phyloP scores from a whole-genome alignment of 306 rosid genomes.

The Cucurbita ficifolia region DNA sequence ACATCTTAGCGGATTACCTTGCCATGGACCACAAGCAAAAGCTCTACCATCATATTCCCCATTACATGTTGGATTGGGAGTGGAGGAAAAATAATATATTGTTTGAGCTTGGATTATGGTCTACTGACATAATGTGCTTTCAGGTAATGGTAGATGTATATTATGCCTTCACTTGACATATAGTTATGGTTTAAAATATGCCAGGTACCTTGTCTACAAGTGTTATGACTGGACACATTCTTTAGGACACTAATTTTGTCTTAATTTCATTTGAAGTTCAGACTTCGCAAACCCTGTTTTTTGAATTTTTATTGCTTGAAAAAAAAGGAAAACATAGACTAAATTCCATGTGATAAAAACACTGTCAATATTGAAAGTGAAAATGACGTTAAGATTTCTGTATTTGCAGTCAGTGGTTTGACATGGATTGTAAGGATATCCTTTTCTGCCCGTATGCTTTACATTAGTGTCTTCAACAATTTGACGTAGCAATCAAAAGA shows the following conservation, averaged over 20 bases:
- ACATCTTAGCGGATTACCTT: constrained; percentile 77
- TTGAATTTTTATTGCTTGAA: not conserved
- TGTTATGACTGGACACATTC: not conserved
- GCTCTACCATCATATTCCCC: constrained; percentile 70
- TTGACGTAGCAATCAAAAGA: not conserved
- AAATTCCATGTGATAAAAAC: not conserved
- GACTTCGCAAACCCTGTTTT: not conserved
- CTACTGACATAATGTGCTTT: constrained; percentile 81
- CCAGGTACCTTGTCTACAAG: not conserved
- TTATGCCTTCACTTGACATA: not conserved
- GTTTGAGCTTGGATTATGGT: constrained; percentile 79
- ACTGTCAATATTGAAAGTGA: not conserved
- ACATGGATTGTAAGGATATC: not conserved
- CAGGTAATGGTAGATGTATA: constrained; percentile 37
- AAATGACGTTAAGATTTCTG: not conserved
- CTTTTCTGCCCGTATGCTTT: not conserved
- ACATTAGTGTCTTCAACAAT: not conserved
- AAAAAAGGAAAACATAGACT: not conserved
- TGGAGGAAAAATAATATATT: constrained; percentile 58
- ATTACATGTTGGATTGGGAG: constrained; percentile 55
- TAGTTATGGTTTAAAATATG: not conserved
- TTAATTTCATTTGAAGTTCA: not conserved
- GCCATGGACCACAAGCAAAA: constrained; percentile 48
- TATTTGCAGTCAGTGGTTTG: not conserved
- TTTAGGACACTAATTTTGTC: not conserved